Evolutionary conservation across 805 yeast genomes (phyloP).

Genomic region (Kodamaea kakaduensis): DNA sequence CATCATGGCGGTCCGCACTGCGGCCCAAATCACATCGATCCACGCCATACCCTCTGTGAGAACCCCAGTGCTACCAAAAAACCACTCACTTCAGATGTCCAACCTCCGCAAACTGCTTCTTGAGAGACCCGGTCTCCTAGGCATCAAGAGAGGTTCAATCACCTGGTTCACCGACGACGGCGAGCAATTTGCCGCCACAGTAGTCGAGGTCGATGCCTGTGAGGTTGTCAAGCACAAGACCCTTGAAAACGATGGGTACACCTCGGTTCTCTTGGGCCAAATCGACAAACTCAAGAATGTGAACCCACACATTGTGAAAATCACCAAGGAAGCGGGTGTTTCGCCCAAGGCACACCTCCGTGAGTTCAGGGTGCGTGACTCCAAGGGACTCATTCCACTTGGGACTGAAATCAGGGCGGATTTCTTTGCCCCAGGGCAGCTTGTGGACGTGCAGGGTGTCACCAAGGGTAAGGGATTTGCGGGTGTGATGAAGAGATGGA

Average conservation of each 20-base stretch:
- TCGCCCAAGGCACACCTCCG: constrained; percentile 74
- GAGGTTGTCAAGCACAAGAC: constrained; percentile 80
- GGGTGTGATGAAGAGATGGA: constrained; percentile 97
- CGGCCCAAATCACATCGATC: constrained; percentile 46
- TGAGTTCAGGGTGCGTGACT: constrained; percentile 76
- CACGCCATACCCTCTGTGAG: constrained; percentile 47
- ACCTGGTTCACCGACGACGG: constrained; percentile 75
- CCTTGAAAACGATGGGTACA: constrained; percentile 68
- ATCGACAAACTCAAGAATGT: constrained; percentile 67
- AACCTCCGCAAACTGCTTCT: constrained; percentile 71
- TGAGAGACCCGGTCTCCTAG: constrained; percentile 77
- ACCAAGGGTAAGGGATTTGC: constrained; percentile 95
- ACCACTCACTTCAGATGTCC: constrained; percentile 65
- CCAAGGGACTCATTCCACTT: constrained; percentile 60
- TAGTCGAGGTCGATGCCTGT: constrained; percentile 79
- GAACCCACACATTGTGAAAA: constrained; percentile 48
- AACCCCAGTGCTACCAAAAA: constrained; percentile 48
- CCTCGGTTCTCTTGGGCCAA: constrained; percentile 83
- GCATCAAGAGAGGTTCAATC: constrained; percentile 86
- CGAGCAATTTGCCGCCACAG: constrained; percentile 73
- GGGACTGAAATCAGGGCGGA: constrained; percentile 82
- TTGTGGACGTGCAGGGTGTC: constrained; percentile 72
- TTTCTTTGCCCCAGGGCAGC: constrained; percentile 78
- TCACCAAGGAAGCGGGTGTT: constrained; percentile 71
- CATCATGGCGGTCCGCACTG: constrained; percentile 24